Conservation (phyloP, 2,329 filamentous ascomycete genomes). For the Cladosporium sp. region DNA sequence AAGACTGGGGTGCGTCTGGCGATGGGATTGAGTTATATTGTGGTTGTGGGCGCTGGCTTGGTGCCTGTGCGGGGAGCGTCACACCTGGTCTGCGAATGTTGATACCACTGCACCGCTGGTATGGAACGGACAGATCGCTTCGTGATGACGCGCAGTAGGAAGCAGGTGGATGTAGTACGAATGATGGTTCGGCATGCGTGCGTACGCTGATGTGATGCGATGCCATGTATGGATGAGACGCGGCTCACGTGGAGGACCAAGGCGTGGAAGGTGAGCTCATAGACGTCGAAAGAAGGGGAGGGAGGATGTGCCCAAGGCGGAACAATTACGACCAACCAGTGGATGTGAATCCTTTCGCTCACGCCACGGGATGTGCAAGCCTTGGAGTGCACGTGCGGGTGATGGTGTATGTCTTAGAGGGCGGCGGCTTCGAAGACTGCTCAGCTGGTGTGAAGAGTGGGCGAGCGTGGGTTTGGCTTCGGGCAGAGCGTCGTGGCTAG, state of each 20-base stretch:
- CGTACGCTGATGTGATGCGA: not conserved
- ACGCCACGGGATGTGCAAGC: not conserved
- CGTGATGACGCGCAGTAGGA: not conserved
- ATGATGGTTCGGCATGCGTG: not conserved
- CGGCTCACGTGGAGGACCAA: not conserved
- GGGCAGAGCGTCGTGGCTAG: not conserved
- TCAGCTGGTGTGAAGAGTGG: not conserved
- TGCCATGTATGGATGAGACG: not conserved
- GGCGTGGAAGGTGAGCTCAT: not conserved
- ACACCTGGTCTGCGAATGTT: not conserved
- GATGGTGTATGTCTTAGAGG: not conserved
- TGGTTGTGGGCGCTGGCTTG: not conserved
- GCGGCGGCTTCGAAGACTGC: not conserved
- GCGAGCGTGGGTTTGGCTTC: not conserved
- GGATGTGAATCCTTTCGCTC: not conserved
- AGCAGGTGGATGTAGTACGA: not conserved
- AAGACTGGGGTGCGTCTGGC: not conserved
- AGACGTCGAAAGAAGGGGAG: not conserved
- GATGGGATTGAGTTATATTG: conserved; percentile 1
- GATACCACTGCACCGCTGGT: not conserved
- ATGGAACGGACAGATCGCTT: not conserved
- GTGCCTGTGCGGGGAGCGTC: not conserved
- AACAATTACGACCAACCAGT: not conserved
- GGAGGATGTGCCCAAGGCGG: not conserved
- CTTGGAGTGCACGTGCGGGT: not conserved